These are phyloP conservation scores for Aphanocladium album DNA, from an alignment of 2,329 filamentous ascomycete genomes.

Conservation along the genomic window DNA sequence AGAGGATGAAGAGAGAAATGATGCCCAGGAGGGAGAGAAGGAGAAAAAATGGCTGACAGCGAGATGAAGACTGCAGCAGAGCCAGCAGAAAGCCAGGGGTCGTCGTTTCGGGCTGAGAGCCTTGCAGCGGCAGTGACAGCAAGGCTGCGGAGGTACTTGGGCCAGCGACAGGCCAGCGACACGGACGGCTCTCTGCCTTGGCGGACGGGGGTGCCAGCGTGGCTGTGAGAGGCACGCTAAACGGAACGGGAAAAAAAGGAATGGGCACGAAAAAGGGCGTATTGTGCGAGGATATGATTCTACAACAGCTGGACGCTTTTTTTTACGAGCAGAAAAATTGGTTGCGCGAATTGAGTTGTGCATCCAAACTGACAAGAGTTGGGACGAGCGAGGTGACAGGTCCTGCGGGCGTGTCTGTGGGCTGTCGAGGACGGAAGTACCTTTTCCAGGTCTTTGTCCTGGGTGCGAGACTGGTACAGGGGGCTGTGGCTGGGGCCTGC, in stretches of 20 bases:
- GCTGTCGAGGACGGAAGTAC: neutral
- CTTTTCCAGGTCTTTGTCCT: no score
- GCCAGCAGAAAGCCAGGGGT: neutral
- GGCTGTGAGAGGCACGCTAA: neutral
- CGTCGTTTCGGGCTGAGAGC: constrained; percentile 1
- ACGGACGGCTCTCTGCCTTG: neutral
- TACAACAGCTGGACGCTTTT: neutral
- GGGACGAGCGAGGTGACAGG: neutral
- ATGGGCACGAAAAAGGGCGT: neutral
- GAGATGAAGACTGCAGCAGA: neutral
- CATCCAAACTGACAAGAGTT: neutral
- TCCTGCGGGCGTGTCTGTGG: neutral
- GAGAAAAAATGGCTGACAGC: neutral
- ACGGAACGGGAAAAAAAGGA: neutral
- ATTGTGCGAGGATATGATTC: neutral
- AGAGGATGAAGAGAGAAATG: neutral
- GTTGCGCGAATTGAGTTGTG: no score
- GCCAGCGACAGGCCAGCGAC: neutral
- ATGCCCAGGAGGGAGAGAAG: neutral
- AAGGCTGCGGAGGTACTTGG: neutral
- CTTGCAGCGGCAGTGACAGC: neutral
- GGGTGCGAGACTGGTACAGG: neutral
- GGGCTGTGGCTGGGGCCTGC: neutral
- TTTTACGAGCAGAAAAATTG: neutral
- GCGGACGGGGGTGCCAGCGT: neutral